A percentile compares a stretch with the other conserved stretches of the same genome.
These are phyloP conservation scores for Geosmithia morbida DNA, from an alignment of 2,329 filamentous ascomycete species.

Conservation along the genomic window DNA sequence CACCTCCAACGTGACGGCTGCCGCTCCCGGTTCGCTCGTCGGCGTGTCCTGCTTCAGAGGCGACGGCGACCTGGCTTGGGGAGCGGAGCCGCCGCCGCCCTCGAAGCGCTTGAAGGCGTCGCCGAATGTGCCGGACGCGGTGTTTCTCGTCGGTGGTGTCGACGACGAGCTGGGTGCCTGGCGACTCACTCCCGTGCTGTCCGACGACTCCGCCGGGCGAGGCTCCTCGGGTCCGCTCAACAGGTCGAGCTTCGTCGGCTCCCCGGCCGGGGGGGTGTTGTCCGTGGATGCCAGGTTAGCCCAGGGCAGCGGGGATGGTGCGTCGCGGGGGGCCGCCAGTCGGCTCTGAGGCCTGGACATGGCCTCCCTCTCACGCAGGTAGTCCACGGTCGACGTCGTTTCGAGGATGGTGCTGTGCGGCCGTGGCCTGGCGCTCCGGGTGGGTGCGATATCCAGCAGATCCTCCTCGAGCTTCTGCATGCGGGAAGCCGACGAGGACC, in stretches of 20 bases:
- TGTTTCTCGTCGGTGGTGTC: slow-evolving; percentile 4
- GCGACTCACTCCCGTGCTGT: slow-evolving; percentile 18
- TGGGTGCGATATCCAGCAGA: slow-evolving; percentile 28
- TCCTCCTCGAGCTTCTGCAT: slow-evolving; percentile 58
- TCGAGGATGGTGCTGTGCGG: slow-evolving; percentile 75
- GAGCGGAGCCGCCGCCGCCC: slow-evolving; percentile 19
- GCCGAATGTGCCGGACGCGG: slow-evolving; percentile 61
- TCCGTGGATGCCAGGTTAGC: slow-evolving; percentile 22
- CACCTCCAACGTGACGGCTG: slow-evolving; percentile 40
- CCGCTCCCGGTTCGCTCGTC: slow-evolving; percentile 50
- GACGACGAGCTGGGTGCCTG: not conserved
- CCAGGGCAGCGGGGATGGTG: slow-evolving; percentile 14
- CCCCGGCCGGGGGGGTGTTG: slow-evolving; percentile 4
- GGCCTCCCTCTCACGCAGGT: slow-evolving; percentile 62
- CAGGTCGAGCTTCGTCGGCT: slow-evolving; percentile 67
- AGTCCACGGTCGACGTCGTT: slow-evolving; percentile 56
- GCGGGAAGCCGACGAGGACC: slow-evolving; percentile 37
- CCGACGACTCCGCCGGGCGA: slow-evolving; percentile 18
- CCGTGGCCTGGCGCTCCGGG: slow-evolving; percentile 34
- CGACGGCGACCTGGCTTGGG: slow-evolving; percentile 27
- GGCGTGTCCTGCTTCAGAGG: slow-evolving; percentile 34
- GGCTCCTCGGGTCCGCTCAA: slow-evolving; percentile 29
- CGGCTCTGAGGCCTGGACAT: slow-evolving; percentile 24
- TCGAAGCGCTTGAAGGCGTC: slow-evolving; percentile 93
- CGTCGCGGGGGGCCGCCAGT: not conserved